Percentiles rank a stretch among this genome's conserved stretches.
phyloP scores from a whole-genome alignment of 768 basidiomycete species.

The Nidula microcarpa region DNA sequence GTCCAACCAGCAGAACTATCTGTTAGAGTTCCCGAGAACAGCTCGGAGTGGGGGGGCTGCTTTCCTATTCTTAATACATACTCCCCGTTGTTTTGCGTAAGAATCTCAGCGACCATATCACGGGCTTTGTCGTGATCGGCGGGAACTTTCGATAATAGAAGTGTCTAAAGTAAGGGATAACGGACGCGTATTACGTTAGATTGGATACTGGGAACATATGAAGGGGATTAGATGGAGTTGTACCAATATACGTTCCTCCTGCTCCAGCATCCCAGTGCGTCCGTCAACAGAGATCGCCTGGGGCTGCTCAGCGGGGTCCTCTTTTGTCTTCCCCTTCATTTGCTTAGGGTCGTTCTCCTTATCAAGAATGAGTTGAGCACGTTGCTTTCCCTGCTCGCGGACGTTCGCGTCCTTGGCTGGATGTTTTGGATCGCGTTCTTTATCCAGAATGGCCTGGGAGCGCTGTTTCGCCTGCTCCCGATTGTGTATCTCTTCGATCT shows the following conservation, averaged over 20 bases:
- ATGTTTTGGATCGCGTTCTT: slow-evolving; percentile 29
- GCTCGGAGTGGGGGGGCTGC: slow-evolving; percentile 51
- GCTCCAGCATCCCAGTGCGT: slow-evolving; percentile 33
- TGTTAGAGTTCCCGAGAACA: slow-evolving; percentile 54
- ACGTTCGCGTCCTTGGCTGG: slow-evolving; percentile 5
- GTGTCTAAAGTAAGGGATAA: slow-evolving; percentile 24
- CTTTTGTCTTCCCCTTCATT: slow-evolving; percentile 40
- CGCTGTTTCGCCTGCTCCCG: slow-evolving; percentile 68
- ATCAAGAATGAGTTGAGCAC: slow-evolving; percentile 1
- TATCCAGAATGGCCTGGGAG: slow-evolving; percentile 25
- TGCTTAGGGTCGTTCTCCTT: slow-evolving; percentile 24
- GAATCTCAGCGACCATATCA: slow-evolving; percentile 59
- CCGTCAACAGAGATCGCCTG: background rate
- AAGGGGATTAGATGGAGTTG: slow-evolving; percentile 3
- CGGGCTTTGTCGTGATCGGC: slow-evolving; percentile 52
- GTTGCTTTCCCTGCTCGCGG: slow-evolving; percentile 40
- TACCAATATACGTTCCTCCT: slow-evolving; percentile 57
- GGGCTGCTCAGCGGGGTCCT: slow-evolving; percentile 11
- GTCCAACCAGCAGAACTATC: slow-evolving; percentile 50
- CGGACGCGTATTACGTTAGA: slow-evolving; percentile 2
- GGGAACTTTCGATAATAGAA: slow-evolving; percentile 38
- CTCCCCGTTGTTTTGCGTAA: slow-evolving; percentile 71
- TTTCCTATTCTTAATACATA: slow-evolving; percentile 71
- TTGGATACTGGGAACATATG: background rate
- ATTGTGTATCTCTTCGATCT: slow-evolving; percentile 74